Evolutionary conservation across 2,329 filamentous ascomycete genomes (phyloP).

Genomic region (Pseudogymnoascus sp.): DNA sequence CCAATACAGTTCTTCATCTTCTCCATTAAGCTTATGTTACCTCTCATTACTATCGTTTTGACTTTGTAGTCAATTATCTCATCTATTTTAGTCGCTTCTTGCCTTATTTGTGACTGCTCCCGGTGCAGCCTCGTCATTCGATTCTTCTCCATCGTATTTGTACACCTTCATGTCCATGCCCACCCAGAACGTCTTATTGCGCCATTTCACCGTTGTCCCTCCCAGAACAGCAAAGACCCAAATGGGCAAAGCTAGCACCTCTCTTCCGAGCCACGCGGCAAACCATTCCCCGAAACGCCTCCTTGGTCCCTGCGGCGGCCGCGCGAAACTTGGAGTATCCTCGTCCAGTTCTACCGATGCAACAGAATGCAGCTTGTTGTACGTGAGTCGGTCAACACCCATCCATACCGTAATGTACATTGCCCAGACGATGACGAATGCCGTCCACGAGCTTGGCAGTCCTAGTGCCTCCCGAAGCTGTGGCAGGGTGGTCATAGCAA

Average conservation of each 20-base stretch:
- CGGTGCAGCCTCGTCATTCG: background rate
- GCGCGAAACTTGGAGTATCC: conserved; percentile 69
- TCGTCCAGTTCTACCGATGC: conserved; percentile 63
- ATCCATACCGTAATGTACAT: conserved; percentile 64
- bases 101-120: background rate
- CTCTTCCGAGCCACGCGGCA: conserved; percentile 75
- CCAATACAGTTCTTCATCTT: background rate
- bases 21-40: background rate
- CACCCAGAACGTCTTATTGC: conserved; percentile 75
- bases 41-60: background rate
- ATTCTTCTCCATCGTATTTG: conserved; percentile 36
- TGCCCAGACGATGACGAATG: conserved; percentile 61
- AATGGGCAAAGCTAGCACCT: conserved; percentile 75
- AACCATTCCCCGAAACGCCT: conserved; percentile 66
- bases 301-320: conserved; percentile 47
- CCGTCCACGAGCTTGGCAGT: conserved; percentile 58
- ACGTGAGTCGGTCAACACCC: conserved; percentile 65
- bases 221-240: conserved; percentile 87
- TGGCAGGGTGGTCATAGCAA: conserved; percentile 67
- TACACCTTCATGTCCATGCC: conserved; percentile 76
- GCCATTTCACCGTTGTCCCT: conserved; percentile 82
- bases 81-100: background rate
- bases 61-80: conserved; percentile 2
- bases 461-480: conserved; percentile 47
- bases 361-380: conserved; percentile 66